phyloP scores from a whole-genome alignment of 179 eudicot genomes.

The Silene noctiflora region DNA sequence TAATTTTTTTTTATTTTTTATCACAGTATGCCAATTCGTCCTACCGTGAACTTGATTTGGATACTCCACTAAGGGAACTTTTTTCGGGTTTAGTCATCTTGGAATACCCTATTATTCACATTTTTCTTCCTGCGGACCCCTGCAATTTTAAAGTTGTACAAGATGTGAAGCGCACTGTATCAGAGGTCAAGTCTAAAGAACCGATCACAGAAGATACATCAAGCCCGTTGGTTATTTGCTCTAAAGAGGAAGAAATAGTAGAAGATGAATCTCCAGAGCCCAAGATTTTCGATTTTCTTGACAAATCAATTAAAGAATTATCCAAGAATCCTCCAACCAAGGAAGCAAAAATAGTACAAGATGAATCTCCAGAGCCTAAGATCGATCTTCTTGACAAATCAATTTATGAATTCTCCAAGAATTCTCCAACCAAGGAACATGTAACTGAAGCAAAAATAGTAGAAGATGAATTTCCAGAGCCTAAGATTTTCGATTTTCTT shows the following conservation, averaged over 20 bases:
- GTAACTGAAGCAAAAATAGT: slow-evolving; percentile 15
- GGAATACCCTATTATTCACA: slow-evolving; percentile 81
- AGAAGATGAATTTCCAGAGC: slow-evolving; percentile 43
- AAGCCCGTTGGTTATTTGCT: slow-evolving; percentile 47
- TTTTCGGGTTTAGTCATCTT: slow-evolving; percentile 53
- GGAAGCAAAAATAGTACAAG: slow-evolving; percentile 22
- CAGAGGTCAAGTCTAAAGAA: slow-evolving; percentile 32
- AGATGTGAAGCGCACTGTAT: slow-evolving; percentile 30
- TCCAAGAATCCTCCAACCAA: background rate
- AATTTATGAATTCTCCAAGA: slow-evolving; percentile 11
- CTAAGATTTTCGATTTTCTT: slow-evolving; percentile 56
- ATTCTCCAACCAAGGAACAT: background rate
- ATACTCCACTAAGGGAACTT: slow-evolving; percentile 55
- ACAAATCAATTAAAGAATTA: slow-evolving; percentile 18
- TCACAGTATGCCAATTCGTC: slow-evolving; percentile 64
- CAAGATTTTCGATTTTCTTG: slow-evolving; percentile 53
- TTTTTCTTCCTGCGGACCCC: slow-evolving; percentile 62
- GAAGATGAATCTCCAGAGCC: slow-evolving; percentile 58
- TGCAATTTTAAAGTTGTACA: slow-evolving; percentile 60
- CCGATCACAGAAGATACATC: slow-evolving; percentile 26
- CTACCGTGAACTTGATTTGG: slow-evolving; percentile 59
- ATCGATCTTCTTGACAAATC: slow-evolving; percentile 45
- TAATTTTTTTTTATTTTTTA: background rate
- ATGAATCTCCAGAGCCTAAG: slow-evolving; percentile 46
- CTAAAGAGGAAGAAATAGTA: slow-evolving; percentile 69